Evolutionary conservation across 1,284 basidiomycete genomes (phyloP), one percentile per base, ranked within the genome.

Genomic region (Retiboletus flavoniger): DNA sequence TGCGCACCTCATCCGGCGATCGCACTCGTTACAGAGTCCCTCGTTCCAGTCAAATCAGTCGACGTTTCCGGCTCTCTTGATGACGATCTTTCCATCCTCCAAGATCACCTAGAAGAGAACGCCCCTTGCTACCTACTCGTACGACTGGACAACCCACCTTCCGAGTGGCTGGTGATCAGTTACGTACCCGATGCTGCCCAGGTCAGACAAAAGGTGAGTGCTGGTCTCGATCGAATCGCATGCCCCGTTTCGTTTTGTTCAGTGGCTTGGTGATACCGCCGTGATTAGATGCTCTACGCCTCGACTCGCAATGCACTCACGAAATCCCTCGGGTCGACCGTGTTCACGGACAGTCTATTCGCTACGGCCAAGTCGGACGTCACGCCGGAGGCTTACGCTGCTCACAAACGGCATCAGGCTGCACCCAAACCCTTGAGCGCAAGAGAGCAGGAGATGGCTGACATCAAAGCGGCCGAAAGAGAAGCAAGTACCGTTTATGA

Each of bases 271-370:
- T 44, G 47, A 44, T 21, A 38, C 16, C 41, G 41, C n/a, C 29
- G 7, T 51, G 34, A n/a, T 35, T 57, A 96, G 89, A 96, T 95
- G 93, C 77, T 96, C 28, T 95, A 95, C 70, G 93, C 93, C n/a
- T 89, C 92, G 1, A 87, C 88, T 1, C 83, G 92, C 48, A 78
- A 80, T 26, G 82, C 87, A 7, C 77, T 95, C 19, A 78, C 87
- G 44, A 92, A 86, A 70, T 77, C 82, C 5, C 79, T 95, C 1
- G 92, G 92, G 42, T 88, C 91, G 4, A 77, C 83, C 43, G 74
- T 84, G 53, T 93, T 95, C 71, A 82, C 84, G 13, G 88, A 92
- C 66, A 81, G 82, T 51, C 77, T 95, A 55, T 94, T 93, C 68
- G 92, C 93, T 0, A 94, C 91, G 0, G 82, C 82, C 51, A 87